Base-by-base conservation (phyloP, 305 asterid genomes). In the Fraxinus latifolia region DNA sequence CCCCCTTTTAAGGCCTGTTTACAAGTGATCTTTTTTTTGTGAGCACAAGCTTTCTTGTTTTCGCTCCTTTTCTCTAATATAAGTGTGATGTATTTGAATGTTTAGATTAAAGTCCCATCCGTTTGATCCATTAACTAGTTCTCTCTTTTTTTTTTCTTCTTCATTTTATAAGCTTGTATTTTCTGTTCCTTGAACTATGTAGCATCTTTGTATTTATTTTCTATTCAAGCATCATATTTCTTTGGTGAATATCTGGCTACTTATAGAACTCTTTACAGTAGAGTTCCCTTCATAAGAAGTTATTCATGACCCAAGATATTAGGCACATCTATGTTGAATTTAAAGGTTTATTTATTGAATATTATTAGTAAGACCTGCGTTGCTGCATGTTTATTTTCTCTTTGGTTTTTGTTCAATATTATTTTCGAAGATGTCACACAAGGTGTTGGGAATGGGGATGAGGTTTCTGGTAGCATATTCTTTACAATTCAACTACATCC, bases 401-500 rank as follows among this genome's bases (percentile, higher is more conserved):
- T 60, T 58, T 7, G 31, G 70, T 21, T 19, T 21, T 60, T 60
- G 31, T 21, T 17, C 21, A 55, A 55, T 55, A 7, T 60, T 60
- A 21, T 60, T 21, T 19, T 60, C 14, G 5, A 60, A 60, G 29
- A 53, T 53, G 65, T n/a, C 25, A 21, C 74, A 60, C 74, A 23
- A 25, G 74, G 36, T 53, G 37, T 68, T 29, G 37, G 74, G 39
- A 14, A 3, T 12, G 77, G 9, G 42, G 60, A 1, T 8, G 55
- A 25, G 8, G 34, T 34, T 77, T 60, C 70, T 37, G 65, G 5
- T 60, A 25, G 55, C 70, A 27, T 53, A 42, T 17, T 27, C 47
- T 7, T 80, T 31, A 3, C 34, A 58, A 76, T 79, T 81, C 76
- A 60, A 83, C 27, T 75, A 39, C 77, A 44, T 78, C 36, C 74